These are phyloP conservation scores for Penicillium brasilianum DNA, from an alignment of 2,329 filamentous ascomycete species.

Conservation along the genomic window DNA sequence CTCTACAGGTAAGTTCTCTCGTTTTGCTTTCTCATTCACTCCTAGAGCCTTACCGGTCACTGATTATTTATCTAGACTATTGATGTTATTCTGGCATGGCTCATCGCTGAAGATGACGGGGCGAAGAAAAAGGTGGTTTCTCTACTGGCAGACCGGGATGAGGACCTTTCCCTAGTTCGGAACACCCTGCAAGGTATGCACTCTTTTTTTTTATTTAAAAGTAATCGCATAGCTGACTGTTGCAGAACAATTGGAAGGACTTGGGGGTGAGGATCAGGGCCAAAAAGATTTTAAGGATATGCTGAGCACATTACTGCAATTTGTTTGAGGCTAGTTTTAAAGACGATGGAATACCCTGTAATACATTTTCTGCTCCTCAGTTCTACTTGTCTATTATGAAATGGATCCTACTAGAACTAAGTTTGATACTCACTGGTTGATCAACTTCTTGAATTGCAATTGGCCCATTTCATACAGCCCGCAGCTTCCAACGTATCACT, in stretches of 20 bases:
- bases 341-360: neutral
- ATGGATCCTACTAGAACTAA: neutral
- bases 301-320: constrained; percentile 62
- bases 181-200: constrained; percentile 66
- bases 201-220: neutral
- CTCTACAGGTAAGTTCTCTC: constrained; percentile 63
- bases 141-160: constrained; percentile 70
- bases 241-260: constrained; percentile 65
- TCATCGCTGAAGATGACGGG: constrained; percentile 84
- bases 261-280: constrained; percentile 61
- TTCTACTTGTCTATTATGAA: neutral
- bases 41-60: constrained; percentile 10
- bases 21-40: neutral
- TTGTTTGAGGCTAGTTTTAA: constrained; percentile 33
- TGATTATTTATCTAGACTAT: constrained; percentile 57
- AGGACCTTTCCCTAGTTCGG: constrained; percentile 67
- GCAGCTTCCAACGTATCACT: neutral
- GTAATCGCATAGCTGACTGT: constrained; percentile 23
- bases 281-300: constrained; percentile 65
- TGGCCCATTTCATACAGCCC: neutral
- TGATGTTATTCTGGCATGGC: constrained; percentile 86
- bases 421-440: neutral
- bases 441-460: neutral
- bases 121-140: constrained; percentile 68
- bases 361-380: constrained; percentile 1